A percentile compares a stretch with the other conserved stretches of the same genome.
Evolutionary conservation across 2,329 filamentous ascomycete genomes (phyloP).

Genomic region (Cladobotryum mycophilum): DNA sequence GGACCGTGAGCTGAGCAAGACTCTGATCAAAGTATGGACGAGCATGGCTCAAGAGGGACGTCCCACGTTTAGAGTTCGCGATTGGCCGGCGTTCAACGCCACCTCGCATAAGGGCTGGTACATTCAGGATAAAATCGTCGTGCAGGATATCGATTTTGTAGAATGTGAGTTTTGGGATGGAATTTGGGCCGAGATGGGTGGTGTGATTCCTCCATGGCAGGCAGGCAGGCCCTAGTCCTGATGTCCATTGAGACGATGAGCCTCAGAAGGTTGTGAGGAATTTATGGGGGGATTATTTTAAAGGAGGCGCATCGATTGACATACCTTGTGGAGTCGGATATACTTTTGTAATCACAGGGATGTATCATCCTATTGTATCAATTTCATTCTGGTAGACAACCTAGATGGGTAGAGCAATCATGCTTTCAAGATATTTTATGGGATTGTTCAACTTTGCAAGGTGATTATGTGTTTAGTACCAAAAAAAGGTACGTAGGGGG

Average conservation of each 20-base stretch:
- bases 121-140: not conserved
- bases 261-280: too few relatives aligned
- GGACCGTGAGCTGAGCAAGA: conserved; percentile 10
- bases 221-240: not conserved
- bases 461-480: too few relatives aligned
- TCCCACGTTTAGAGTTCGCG: not conserved
- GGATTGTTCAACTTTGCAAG: too few relatives aligned
- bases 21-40: conserved; percentile 13
- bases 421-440: too few relatives aligned
- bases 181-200: conserved; percentile 13
- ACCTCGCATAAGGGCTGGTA: not conserved
- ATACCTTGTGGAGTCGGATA: too few relatives aligned
- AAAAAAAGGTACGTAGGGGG: too few relatives aligned
- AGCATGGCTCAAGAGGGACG: conserved; percentile 12
- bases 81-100: not conserved
- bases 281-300: too few relatives aligned
- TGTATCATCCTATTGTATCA: too few relatives aligned
- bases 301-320: too few relatives aligned
- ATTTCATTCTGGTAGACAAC: too few relatives aligned
- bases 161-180: conserved; percentile 18
- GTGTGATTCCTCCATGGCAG: not conserved
- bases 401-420: too few relatives aligned
- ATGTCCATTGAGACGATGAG: not conserved
- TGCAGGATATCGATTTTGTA: conserved; percentile 6
- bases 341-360: too few relatives aligned